These are phyloP conservation scores for Lomentospora prolificans DNA, from an alignment of 2,329 filamentous ascomycete genomes.

Conservation along the genomic window DNA sequence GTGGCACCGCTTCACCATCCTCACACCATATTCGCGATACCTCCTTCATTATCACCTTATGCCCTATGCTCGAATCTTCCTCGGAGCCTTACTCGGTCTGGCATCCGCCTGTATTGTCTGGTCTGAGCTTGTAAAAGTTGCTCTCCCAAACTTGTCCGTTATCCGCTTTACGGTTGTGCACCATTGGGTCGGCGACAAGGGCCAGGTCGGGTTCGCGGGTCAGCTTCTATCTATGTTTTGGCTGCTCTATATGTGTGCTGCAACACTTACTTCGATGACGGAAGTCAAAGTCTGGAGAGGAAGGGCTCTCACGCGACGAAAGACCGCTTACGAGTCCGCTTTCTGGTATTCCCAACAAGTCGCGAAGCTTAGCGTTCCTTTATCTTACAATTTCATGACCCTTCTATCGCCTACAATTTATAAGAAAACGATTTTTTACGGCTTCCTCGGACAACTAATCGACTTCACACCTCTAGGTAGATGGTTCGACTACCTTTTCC, in stretches of 20 bases:
- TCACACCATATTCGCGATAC: slow-evolving; percentile 77
- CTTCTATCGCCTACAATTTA: slow-evolving; percentile 69
- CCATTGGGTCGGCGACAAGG: slow-evolving; percentile 60
- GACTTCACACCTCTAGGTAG: slow-evolving; percentile 72
- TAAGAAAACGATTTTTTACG: slow-evolving; percentile 71
- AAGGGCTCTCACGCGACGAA: slow-evolving; percentile 76
- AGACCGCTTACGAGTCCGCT: slow-evolving; percentile 86
- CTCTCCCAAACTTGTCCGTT: slow-evolving; percentile 65
- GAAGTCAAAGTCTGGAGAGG: slow-evolving; percentile 98
- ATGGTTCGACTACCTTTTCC: slow-evolving; percentile 83
- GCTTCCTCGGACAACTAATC: slow-evolving; percentile 75
- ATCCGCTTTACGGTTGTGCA: slow-evolving; percentile 60
- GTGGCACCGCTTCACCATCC: slow-evolving; percentile 44
- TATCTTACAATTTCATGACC: slow-evolving; percentile 94
- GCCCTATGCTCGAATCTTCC: slow-evolving; percentile 53
- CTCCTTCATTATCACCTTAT: slow-evolving; percentile 64
- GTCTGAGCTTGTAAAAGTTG: slow-evolving; percentile 85
- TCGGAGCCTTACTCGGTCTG: slow-evolving; percentile 59
- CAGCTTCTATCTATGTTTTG: slow-evolving; percentile 77
- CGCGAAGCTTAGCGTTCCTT: slow-evolving; percentile 81
- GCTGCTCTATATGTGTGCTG: slow-evolving; percentile 94
- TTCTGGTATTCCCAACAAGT: slow-evolving; percentile 95
- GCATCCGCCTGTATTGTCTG: slow-evolving; percentile 81
- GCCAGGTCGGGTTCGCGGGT: slow-evolving; percentile 74
- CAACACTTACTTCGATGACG: slow-evolving; percentile 76